Base-by-base conservation (phyloP, 2,329 filamentous ascomycete genomes). In the Sphaerulina musiva region DNA sequence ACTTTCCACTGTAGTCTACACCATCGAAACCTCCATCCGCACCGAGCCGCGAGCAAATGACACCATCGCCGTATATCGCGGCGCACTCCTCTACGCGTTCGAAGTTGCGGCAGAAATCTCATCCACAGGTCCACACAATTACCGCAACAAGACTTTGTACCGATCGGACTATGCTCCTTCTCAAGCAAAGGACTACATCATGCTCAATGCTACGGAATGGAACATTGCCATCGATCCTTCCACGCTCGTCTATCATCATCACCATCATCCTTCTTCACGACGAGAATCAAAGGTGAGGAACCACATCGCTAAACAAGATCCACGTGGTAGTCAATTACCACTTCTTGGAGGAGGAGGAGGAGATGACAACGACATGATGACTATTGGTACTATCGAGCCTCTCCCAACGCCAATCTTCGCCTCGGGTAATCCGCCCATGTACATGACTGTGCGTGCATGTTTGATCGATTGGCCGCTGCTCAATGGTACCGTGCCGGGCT, bases 1-100 rank as follows among this genome's bases (percentile, higher is more conserved):
- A 17, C 63, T 58, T 2, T 69, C 68, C 20, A 66, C 57, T 1
- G 51, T 75, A 14, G 64, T 59, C 11, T 71, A 73, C 60, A 64
- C 52, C 7, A 62, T 76, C 10, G 54, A 59, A 3, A 63, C 69
- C 12, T 60, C 61, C 1, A 61, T 73, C 9, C 61, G 66, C 10
- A 64, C 69, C 6, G 64, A 70, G 48, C 59, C 66, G 2, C 69
- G 74, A 23, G 72, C 70, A 20, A 78, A 73, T 58, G 62, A 69
- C 48, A 72, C 71, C 17, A 51, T 72, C 7, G 63, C 69, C 11
- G 58, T 73, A 48, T 64, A 68, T 55, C 54, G 67, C 52, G 70
- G 71, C 44, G 59, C 69, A 7, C 62, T 73, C 14, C 53, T 72
- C 39, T 73, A 71, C 59, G 69, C 70, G 8, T 64, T 72, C 41